Percentiles rank a stretch among this genome's conserved stretches.
Conservation (phyloP, 495 filamentous ascomycete species). For the Neohortaea acidophila region DNA sequence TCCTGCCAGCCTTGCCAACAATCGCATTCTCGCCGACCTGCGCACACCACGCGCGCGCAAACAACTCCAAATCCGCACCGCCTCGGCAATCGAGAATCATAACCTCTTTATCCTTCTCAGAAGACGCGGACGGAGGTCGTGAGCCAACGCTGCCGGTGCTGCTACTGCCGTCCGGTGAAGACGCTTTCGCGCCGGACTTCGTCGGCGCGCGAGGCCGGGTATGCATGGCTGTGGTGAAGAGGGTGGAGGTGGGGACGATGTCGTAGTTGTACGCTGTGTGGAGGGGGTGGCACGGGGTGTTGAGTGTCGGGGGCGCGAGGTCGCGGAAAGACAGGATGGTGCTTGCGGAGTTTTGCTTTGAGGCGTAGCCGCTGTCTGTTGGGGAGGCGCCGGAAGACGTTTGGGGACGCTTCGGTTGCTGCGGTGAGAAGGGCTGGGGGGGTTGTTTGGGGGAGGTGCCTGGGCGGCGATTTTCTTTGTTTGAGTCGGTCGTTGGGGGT, state of each 20-base stretch:
- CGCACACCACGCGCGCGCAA: constrained; percentile 27
- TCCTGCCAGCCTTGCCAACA: constrained; percentile 22
- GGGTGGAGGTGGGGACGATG: constrained; percentile 15
- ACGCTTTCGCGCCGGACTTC: neutral
- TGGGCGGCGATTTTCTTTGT: neutral
- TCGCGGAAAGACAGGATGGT: constrained; percentile 2
- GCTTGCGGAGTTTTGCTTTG: neutral
- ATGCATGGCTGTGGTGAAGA: constrained; percentile 10
- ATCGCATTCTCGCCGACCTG: constrained; percentile 23
- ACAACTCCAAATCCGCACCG: constrained; percentile 18
- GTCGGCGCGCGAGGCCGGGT: neutral
- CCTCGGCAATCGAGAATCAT: constrained; percentile 24
- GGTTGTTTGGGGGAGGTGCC: too few relatives aligned
- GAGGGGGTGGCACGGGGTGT: constrained; percentile 23
- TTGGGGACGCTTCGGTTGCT: too few relatives aligned
- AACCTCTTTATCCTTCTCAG: constrained; percentile 11
- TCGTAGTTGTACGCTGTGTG: constrained; percentile 20
- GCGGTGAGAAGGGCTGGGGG: too few relatives aligned
- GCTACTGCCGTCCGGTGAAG: too few relatives aligned
- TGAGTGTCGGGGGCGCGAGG: neutral
- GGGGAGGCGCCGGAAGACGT: too few relatives aligned
- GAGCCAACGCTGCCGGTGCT: too few relatives aligned
- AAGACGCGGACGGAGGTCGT: too few relatives aligned
- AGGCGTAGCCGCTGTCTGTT: too few relatives aligned
- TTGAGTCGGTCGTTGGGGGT: neutral